Percentiles rank a stretch among this genome's conserved stretches.
Evolutionary conservation across 306 rosid genomes (phyloP).

Genomic region (Comarum palustre): DNA sequence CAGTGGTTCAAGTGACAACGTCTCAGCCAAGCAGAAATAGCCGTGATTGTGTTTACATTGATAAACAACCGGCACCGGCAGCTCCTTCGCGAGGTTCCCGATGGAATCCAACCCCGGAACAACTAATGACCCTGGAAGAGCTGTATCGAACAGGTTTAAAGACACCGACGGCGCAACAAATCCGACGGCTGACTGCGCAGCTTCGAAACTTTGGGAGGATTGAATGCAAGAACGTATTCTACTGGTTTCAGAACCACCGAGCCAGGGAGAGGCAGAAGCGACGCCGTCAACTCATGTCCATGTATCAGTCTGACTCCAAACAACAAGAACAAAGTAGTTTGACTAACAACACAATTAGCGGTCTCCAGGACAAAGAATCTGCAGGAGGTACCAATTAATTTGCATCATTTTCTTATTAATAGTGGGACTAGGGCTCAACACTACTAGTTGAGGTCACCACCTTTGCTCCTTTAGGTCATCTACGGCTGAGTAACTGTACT

Average conservation of each 20-base stretch:
- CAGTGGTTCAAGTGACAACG: not conserved
- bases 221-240: constrained; percentile 76
- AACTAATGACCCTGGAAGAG: constrained; percentile 52
- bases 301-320: not conserved
- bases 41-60: not conserved
- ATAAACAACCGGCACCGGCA: not conserved
- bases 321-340: not conserved
- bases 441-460: not conserved
- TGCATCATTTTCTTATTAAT: not conserved
- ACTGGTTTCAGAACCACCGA: constrained; percentile 84
- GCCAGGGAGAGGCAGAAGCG: constrained; percentile 70
- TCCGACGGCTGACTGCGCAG: constrained; percentile 53
- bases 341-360: not conserved
- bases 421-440: not conserved
- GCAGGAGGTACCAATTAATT: not conserved
- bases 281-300: constrained; percentile 41
- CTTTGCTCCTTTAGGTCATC: not conserved
- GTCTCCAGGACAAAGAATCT: not conserved
- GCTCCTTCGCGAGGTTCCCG: constrained; percentile 39
- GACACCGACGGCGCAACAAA: constrained; percentile 68
- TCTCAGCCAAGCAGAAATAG: not conserved
- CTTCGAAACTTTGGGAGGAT: constrained; percentile 63
- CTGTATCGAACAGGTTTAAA: constrained; percentile 52
- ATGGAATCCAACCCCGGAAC: constrained; percentile 77
- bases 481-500: not conserved